Percentiles rank a stretch among this genome's conserved stretches.
These are phyloP conservation scores for Teratosphaeria epicoccoides DNA, from an alignment of 2,329 filamentous ascomycete species.

Conservation along the genomic window DNA sequence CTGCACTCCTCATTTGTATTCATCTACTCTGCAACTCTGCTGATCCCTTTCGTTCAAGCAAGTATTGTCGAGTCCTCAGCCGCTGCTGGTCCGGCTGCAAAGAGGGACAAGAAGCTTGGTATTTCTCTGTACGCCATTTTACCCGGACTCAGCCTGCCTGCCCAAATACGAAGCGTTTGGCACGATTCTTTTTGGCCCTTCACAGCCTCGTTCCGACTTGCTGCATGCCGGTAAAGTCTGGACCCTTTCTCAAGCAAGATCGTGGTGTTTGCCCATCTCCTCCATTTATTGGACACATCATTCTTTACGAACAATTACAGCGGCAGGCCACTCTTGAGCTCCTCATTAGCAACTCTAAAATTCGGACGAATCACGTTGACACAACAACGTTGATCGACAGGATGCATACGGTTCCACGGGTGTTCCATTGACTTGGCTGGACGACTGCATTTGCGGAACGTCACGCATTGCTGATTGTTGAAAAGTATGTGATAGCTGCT, in stretches of 20 bases:
- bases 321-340: slow-evolving; percentile 4
- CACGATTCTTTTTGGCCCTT: background rate
- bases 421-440: background rate
- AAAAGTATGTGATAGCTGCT: slow-evolving; percentile 2
- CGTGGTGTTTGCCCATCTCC: background rate
- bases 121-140: background rate
- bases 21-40: background rate
- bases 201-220: slow-evolving; percentile 1
- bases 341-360: background rate
- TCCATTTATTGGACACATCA: slow-evolving; percentile 3
- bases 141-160: background rate
- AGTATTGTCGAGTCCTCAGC: background rate
- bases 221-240: background rate
- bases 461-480: slow-evolving; percentile 2
- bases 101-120: background rate
- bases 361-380: slow-evolving; percentile 5
- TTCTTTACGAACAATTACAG: background rate
- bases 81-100: background rate
- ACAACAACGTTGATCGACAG: slow-evolving; percentile 2
- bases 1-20: background rate
- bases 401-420: slow-evolving; percentile 1
- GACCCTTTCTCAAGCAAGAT: background rate
- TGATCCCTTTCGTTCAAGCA: slow-evolving; percentile 1
- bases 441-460: background rate
- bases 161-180: background rate